A percentile compares a stretch with the other conserved stretches of the same genome.
These are phyloP conservation scores for Plasmodium relictum DNA, from an alignment of 169 alveolate species.

Conservation along the genomic window DNA sequence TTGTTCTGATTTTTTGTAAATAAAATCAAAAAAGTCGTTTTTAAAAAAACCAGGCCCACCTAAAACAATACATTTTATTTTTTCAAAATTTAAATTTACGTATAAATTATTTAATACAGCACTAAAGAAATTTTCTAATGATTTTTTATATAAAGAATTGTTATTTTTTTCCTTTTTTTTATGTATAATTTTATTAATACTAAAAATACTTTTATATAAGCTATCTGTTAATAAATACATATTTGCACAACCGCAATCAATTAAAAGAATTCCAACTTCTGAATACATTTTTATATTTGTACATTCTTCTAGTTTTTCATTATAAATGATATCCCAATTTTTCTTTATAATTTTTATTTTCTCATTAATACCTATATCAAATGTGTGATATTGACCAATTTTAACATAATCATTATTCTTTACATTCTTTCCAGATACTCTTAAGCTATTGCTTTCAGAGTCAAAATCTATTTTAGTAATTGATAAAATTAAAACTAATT, in stretches of 20 bases:
- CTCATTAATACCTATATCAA: constrained; percentile 79
- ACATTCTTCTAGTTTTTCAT: constrained; percentile 57
- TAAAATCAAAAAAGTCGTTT: constrained; percentile 34
- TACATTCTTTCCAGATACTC: constrained; percentile 81
- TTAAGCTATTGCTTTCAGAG: constrained; percentile 79
- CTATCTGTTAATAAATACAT: constrained; percentile 47
- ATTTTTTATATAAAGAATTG: constrained; percentile 25
- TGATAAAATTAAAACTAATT: constrained; percentile 14
- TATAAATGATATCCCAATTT: constrained; percentile 43
- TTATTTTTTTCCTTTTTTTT: constrained; percentile 43
- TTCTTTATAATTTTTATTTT: constrained; percentile 81
- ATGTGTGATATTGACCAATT: constrained; percentile 87
- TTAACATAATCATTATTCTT: constrained; percentile 72
- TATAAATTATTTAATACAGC: constrained; percentile 6
- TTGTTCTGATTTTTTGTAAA: constrained; percentile 39
- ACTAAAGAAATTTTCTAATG: constrained; percentile 12
- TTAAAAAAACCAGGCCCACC: constrained; percentile 74
- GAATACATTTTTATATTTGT: constrained; percentile 26
- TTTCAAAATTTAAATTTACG: constrained; percentile 29
- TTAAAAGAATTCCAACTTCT: constrained; percentile 30
- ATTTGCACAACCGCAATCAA: constrained; percentile 57
- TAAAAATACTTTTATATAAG: constrained; percentile 17
- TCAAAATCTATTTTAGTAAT: constrained; percentile 78
- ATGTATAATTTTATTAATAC: constrained; percentile 29
- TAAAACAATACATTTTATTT: constrained; percentile 43